Evolutionary conservation across 345 rosid species (phyloP).

Genomic region (Syzygium aqueum): DNA sequence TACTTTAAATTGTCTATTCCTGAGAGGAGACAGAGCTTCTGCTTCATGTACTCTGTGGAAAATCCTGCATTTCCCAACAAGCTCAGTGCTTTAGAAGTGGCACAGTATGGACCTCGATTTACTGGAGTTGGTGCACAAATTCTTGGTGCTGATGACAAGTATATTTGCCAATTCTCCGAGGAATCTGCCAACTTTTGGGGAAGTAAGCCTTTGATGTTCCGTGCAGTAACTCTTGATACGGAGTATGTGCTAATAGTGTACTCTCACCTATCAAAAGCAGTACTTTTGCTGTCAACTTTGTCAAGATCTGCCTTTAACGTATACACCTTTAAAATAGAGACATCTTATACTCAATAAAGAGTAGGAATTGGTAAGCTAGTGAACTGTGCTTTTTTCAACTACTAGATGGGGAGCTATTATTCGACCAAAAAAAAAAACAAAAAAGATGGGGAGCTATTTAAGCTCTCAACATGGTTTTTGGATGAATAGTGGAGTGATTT

Average conservation of each 20-base stretch:
- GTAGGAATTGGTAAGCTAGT: neutral
- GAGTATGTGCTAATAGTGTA: neutral
- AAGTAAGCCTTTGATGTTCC: conserved; percentile 30
- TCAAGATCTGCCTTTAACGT: neutral
- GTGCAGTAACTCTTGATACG: neutral
- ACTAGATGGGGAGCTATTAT: neutral
- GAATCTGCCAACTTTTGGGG: conserved; percentile 90
- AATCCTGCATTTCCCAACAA: conserved; percentile 61
- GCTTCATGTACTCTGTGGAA: conserved; percentile 89
- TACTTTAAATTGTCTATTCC: conserved; percentile 90
- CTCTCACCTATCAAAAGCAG: neutral
- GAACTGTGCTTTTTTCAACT: neutral
- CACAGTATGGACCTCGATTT: conserved; percentile 56
- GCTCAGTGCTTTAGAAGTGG: conserved; percentile 39
- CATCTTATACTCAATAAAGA: neutral
- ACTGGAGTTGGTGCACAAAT: conserved; percentile 94
- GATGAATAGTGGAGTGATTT: neutral
- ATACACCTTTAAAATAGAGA: neutral
- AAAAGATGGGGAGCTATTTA: neutral
- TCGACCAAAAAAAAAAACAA: no score
- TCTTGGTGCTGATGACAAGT: conserved; percentile 85
- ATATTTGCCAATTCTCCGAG: conserved; percentile 55
- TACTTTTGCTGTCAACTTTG: neutral
- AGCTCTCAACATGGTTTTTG: neutral
- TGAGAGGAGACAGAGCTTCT: conserved; percentile 75